Base-by-base conservation (phyloP, 495 filamentous ascomycete species). In the Penicillium ochrochloron region DNA sequence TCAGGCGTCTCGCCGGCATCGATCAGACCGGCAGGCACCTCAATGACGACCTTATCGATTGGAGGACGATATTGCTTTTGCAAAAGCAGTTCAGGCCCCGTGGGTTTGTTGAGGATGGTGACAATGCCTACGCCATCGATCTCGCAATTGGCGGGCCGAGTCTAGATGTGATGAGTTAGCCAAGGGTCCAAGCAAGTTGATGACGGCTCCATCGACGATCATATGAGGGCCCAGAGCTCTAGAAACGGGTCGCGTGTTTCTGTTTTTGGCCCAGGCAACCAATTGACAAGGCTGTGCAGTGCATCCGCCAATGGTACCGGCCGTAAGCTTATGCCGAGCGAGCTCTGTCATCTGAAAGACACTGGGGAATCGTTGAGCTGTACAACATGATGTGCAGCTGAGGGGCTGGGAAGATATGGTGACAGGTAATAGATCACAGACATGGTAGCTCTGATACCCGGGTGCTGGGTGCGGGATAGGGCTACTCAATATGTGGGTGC, bases 111-210 rank as follows among this genome's bases (percentile, higher is more conserved):
- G 3, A 99, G 76, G 68, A 99, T 91, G 21, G 93, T 91, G 34
- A 94, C 86, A 62, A 97, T 96, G 21, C 93, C 93, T 0, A 97
- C 94, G 52, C 91, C 94, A 70, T 97, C 95, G 46, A 97, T 89
- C 39, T 85, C 85, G 42, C 87, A 85, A 60, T 81, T 82, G 55
- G 83, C 77, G 0, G 91, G 90, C 3, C 92, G 85, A 9, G 92
- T 95, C 65, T 82, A 54, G 25, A 33, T 19, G 41, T 42, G 41
- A 3, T 23, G 33, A 3, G 53, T 67, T 56, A 68, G 62, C 57
- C 8, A 21, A 55, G 25, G 35, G 35, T 35, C 59, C 19, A 53
- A 56, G 19, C 39, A 39, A 23, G 25, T 21, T 6, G 41, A 31
- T 58, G 27, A 61, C 57, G 44, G 42, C 31, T 50, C 7, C 3